These are phyloP conservation scores for Sphagnum tenellum DNA, from an alignment of 225 moss, liverwort and hornwort species.

Conservation along the genomic window DNA sequence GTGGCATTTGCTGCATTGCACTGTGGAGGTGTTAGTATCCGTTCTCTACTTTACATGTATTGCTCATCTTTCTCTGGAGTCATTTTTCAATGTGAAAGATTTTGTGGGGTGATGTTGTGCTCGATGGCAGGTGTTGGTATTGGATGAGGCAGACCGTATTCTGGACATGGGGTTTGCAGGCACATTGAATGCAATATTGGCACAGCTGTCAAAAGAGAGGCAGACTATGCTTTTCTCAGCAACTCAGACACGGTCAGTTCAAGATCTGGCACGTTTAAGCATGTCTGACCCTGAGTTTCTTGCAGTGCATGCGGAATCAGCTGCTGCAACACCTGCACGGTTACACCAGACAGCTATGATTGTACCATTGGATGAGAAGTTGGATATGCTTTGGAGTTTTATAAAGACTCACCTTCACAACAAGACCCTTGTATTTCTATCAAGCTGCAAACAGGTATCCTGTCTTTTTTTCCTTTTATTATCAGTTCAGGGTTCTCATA, in stretches of 20 bases:
- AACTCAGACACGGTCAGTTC: conserved; percentile 86
- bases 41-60: too few species aligned
- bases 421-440: conserved; percentile 84
- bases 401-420: conserved; percentile 82
- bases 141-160: conserved; percentile 98
- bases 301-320: conserved; percentile 94
- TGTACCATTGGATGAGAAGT: conserved; percentile 85
- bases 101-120: not conserved
- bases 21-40: too few species aligned
- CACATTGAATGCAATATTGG: conserved; percentile 80
- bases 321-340: conserved; percentile 82
- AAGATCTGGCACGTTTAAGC: conserved; percentile 95
- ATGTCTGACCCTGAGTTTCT: conserved; percentile 87
- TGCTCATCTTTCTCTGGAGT: too few species aligned
- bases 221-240: conserved; percentile 96
- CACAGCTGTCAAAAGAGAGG: conserved; percentile 78
- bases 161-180: conserved; percentile 92
- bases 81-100: too few species aligned
- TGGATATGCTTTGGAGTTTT: conserved; percentile 95
- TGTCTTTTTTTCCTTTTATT: not conserved
- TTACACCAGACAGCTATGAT: conserved; percentile 90
- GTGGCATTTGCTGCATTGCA: too few species aligned
- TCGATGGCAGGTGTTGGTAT: conserved; percentile 60
- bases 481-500: not conserved
- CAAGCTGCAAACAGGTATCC: conserved; percentile 90